These are phyloP conservation scores for Thelephora terrestris DNA, from an alignment of 1,284 basidiomycete species.

Conservation along the genomic window DNA sequence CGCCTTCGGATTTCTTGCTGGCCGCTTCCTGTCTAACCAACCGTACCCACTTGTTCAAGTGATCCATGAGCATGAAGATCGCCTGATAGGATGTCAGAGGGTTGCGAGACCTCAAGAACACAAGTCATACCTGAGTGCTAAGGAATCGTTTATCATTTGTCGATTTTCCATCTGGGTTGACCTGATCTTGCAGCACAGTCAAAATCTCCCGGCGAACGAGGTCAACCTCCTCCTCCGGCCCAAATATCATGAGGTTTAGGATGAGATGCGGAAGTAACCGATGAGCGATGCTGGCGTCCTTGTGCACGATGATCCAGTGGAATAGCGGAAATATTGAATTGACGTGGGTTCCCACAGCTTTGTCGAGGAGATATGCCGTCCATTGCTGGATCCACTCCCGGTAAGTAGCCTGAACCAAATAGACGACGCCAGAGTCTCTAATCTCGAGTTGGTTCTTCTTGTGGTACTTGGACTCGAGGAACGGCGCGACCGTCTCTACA, in stretches of 20 bases:
- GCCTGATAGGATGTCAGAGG: conserved; percentile 38
- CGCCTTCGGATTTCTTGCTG: conserved; percentile 34
- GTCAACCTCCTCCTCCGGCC: conserved; percentile 48
- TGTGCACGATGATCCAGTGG: conserved; percentile 70
- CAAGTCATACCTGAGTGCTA: conserved; percentile 71
- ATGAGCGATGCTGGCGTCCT: conserved; percentile 87
- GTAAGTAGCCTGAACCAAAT: conserved; percentile 69
- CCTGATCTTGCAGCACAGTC: conserved; percentile 82
- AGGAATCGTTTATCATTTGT: conserved; percentile 72
- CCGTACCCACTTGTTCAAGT: conserved; percentile 87
- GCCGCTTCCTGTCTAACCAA: conserved; percentile 46
- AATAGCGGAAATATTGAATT: conserved; percentile 73
- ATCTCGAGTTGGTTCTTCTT: conserved; percentile 26
- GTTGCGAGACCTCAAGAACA: neutral
- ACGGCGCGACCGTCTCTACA: conserved; percentile 79
- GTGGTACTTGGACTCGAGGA: conserved; percentile 68
- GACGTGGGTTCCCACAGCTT: conserved; percentile 48
- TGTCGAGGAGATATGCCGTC: conserved; percentile 77
- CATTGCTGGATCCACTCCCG: conserved; percentile 95
- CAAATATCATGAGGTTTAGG: conserved; percentile 78
- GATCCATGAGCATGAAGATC: conserved; percentile 91
- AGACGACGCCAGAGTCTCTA: conserved; percentile 53
- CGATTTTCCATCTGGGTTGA: conserved; percentile 47
- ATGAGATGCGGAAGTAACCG: conserved; percentile 90
- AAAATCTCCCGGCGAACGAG: conserved; percentile 73